phyloP scores from a whole-genome alignment of 768 basidiomycete species.

The Calocybe gangraenosa region DNA sequence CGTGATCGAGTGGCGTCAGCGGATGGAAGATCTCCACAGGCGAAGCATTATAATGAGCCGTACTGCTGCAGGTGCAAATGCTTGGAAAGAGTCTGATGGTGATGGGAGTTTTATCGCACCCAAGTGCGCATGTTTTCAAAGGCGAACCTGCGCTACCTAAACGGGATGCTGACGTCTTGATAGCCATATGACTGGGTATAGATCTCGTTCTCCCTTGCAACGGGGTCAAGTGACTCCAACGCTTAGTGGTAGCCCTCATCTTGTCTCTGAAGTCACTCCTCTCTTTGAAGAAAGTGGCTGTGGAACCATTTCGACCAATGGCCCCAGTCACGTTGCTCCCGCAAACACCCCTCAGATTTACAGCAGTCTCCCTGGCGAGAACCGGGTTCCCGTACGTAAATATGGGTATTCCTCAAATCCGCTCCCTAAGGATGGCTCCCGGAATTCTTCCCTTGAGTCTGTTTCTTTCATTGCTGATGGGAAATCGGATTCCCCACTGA shows the following conservation, averaged over 20 bases:
- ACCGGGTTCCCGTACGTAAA: slow-evolving; percentile 76
- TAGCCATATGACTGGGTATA: slow-evolving; percentile 34
- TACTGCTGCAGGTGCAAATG: slow-evolving; percentile 59
- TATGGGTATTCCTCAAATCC: slow-evolving; percentile 80
- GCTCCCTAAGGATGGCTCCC: slow-evolving; percentile 70
- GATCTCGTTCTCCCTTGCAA: slow-evolving; percentile 49
- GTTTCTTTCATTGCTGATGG: slow-evolving; percentile 91
- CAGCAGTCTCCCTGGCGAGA: slow-evolving; percentile 81
- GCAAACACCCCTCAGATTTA: slow-evolving; percentile 46
- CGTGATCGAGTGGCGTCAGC: slow-evolving; percentile 95
- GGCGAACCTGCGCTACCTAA: slow-evolving; percentile 66
- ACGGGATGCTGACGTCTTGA: slow-evolving; percentile 61
- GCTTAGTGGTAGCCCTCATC: slow-evolving; percentile 27
- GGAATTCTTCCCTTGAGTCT: slow-evolving; percentile 81
- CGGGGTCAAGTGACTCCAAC: slow-evolving; percentile 61
- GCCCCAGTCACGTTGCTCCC: too few species aligned
- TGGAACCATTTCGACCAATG: too few species aligned
- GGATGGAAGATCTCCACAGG: slow-evolving; percentile 91
- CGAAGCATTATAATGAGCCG: slow-evolving; percentile 78
- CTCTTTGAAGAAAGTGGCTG: slow-evolving; percentile 36
- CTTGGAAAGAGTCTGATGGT: slow-evolving; percentile 76
- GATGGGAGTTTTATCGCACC: slow-evolving; percentile 41
- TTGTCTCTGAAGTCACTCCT: slow-evolving; percentile 26
- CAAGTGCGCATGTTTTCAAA: slow-evolving; percentile 63
- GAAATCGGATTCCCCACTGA: slow-evolving; percentile 85